phyloP scores from a whole-genome alignment of 1,284 basidiomycete genomes.

The Ustilago crameri region DNA sequence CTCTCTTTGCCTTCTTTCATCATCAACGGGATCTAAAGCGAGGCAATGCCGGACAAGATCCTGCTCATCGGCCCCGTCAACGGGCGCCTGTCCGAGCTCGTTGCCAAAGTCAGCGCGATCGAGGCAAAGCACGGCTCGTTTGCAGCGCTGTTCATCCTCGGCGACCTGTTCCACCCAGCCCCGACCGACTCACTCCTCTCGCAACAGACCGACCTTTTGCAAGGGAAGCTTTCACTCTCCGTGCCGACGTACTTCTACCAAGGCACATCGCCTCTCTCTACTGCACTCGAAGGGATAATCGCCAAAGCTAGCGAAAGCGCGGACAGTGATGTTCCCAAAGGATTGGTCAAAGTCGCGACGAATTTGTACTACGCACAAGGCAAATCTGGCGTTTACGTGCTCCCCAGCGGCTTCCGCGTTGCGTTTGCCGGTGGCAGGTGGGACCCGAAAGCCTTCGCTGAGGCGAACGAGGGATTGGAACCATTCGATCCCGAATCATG shows the following conservation, averaged over 20 bases:
- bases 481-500: conserved; percentile 15
- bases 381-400: conserved; percentile 43
- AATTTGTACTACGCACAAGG: conserved; percentile 54
- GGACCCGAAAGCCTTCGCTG: conserved; percentile 23
- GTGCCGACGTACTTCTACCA: conserved; percentile 92
- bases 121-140: conserved; percentile 95
- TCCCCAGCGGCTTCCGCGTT: conserved; percentile 33
- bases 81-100: conserved; percentile 80
- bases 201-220: conserved; percentile 75
- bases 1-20: no score
- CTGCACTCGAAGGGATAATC: conserved; percentile 6
- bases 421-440: conserved; percentile 53
- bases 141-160: conserved; percentile 83
- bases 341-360: conserved; percentile 22
- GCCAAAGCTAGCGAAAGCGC: conserved; percentile 1
- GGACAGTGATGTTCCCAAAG: conserved; percentile 3
- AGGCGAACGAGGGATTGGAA: conserved; percentile 4
- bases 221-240: conserved; percentile 78
- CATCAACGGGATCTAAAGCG: no score
- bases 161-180: conserved; percentile 83
- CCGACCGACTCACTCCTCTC: conserved; percentile 68
- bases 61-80: conserved; percentile 85
- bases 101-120: conserved; percentile 84
- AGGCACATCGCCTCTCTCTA: conserved; percentile 72
- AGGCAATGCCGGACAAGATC: conserved; percentile 71